Conservation (phyloP, 805 yeast species). For the Candida incommunis region DNA sequence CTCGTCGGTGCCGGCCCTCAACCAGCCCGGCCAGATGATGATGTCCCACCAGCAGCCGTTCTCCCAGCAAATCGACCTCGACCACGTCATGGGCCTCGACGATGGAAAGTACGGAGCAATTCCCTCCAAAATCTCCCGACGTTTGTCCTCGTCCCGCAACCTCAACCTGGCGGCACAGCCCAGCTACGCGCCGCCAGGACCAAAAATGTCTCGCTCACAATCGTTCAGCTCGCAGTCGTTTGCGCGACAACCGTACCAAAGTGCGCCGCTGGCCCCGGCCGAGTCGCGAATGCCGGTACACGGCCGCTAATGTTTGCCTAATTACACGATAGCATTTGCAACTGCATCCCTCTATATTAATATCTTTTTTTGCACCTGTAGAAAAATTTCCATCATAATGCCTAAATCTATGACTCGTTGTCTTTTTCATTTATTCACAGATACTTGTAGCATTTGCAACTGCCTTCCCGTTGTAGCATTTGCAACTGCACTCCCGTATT, state of each 20-base stretch:
- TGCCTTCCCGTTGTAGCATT: too few species aligned
- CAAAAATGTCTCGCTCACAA: constrained; percentile 10
- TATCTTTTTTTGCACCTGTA: too few species aligned
- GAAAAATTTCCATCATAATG: too few species aligned
- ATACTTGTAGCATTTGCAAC: too few species aligned
- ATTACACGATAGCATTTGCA: too few species aligned
- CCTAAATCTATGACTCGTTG: too few species aligned
- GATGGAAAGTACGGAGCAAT: constrained; percentile 16
- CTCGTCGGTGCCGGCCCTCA: neutral
- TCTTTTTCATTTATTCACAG: too few species aligned
- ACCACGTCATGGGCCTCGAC: constrained; percentile 13
- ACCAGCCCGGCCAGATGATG: neutral
- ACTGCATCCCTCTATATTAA: too few species aligned
- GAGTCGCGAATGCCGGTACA: constrained; percentile 2
- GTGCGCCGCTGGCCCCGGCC: constrained; percentile 2
- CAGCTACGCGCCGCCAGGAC: constrained; percentile 7
- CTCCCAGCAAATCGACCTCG: constrained; percentile 21
- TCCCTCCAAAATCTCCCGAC: constrained; percentile 9
- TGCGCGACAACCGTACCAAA: constrained; percentile 6
- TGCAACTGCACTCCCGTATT: too few species aligned
- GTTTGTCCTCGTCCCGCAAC: constrained; percentile 7
- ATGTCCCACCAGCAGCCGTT: constrained; percentile 7
- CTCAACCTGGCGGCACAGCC: constrained; percentile 9
- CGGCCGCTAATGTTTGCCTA: neutral
- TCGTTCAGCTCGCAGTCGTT: constrained; percentile 12